Evolutionary conservation across 441 rosid species (phyloP), one percentile per base, ranked within the genome.

Genomic region (Manihot esculenta): DNA sequence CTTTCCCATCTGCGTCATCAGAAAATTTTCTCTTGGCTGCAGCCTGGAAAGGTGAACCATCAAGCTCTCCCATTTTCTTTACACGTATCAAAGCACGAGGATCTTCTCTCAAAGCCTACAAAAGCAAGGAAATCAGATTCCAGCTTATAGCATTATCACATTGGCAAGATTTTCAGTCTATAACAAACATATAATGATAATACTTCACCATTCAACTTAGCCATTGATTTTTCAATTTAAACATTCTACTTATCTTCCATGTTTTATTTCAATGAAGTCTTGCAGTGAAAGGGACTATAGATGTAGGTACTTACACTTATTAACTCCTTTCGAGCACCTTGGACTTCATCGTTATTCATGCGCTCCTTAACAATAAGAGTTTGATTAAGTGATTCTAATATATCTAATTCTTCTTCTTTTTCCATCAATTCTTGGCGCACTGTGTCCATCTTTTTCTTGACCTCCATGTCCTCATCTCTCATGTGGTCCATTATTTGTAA

Each of bases 401-500:
- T 64, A 0, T 72, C 86, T 23, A 72, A 54, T 58, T 85, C 60
- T 72, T 76, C 82, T 83, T 84, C 88, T 75, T 86, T 89, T 45
- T 84, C 88, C 68, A 78, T 64, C 47, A 89, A 66, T 58, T 81
- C 81, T 42, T 80, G 56, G 66, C 65, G 72, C 42, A 84, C 49
- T 53, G 69, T 70, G 11, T 80, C 75, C 72, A 85, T 82, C 73
- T 76, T 82, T 69, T 73, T 74, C 72, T 71, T 55, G 12, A 47
- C 20, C 18, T 77, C 84, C n/a, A 7, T 15, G 24, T 86, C 89
- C 56, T 71, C 87, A 30, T 82, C 87, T 56, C 51, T 79, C 91
- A 86, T 84, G 74, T 85, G 90, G 55, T 83, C 83, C 89, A 81
- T 87, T n/a, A 89, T 90, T 72, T 82, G 77, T 54, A 76, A 71